Base-by-base conservation (phyloP, 352 stramenopile species). In the Elongisporangium undulatum region DNA sequence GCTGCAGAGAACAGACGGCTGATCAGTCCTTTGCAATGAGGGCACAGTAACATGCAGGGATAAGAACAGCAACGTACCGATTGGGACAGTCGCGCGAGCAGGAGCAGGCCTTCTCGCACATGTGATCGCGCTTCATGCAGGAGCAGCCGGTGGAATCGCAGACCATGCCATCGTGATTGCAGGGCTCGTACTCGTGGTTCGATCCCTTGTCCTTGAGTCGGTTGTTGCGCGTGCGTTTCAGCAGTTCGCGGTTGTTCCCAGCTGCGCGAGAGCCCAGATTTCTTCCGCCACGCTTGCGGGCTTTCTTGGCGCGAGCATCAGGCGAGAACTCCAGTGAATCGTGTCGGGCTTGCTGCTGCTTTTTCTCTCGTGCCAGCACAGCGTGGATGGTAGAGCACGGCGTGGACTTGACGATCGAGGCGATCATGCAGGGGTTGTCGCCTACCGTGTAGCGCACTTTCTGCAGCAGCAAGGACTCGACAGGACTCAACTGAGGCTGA, bases 31-130 rank as follows among this genome's bases (percentile, higher is more conserved):
- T 38, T 55, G 34, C 48, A 45, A 56, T 16, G 26, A 60, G 38
- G 19, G 10, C 1, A 48, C 7, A 50, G 17, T 8, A 48, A 19
- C 23, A 55, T 39, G 8, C 13, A 9, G n/a, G 45, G 41, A 48
- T 23, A 1, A 49, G 15, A 19, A 15, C 23, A 16, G 38, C n/a
- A 29, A 61, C 72, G 17, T 61, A 87, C 75, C 84, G 71, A 53
- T 92, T 94, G 13, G 75, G 69, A 49, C 84, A 94, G 57, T 92
- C 73, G 6, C 73, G 77, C 4, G 84, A 88, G 58, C 84, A 94
- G n/a, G 82, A 90, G 61, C 84, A 94, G 51, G 84, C 82, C 63
- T 90, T 92, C 52, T 92, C 80, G 41, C 84, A 94, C 53, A 75
- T 91, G 63, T 94, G 84, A 51, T 91, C 75, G 49, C 82, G 79